A percentile compares a stretch with the other conserved stretches of the same genome.
These are phyloP conservation scores for Aureobasidium namibiae DNA, from an alignment of 2,329 filamentous ascomycete species.

Conservation along the genomic window DNA sequence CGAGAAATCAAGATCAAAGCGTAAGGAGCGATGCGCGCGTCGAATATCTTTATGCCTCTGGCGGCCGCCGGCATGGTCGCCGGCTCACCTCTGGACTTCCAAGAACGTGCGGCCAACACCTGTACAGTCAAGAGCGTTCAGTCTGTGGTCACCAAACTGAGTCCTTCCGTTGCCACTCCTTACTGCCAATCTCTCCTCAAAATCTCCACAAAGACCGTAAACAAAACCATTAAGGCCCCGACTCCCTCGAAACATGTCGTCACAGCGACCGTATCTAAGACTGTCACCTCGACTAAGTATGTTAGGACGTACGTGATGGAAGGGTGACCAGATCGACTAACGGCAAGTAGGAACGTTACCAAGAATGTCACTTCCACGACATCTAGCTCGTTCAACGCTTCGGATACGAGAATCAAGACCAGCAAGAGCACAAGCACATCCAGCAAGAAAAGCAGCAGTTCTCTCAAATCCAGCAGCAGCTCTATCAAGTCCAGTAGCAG, in stretches of 20 bases:
- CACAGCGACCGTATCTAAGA: not conserved
- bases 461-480: not conserved
- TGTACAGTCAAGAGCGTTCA: constrained; percentile 1
- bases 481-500: not conserved
- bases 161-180: not conserved
- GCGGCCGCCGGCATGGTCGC: constrained; percentile 4
- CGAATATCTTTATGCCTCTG: not conserved
- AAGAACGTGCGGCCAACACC: not conserved
- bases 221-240: not conserved
- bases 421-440: not conserved
- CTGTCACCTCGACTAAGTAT: not conserved
- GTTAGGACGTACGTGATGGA: not conserved
- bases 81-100: constrained; percentile 1
- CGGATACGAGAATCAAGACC: not conserved
- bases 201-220: constrained; percentile 1
- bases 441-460: not conserved
- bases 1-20: no score
- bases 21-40: not conserved
- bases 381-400: not conserved
- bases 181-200: constrained; percentile 10
- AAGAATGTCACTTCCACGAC: constrained; percentile 1
- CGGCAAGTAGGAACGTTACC: not conserved
- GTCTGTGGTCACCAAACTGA: constrained; percentile 1
- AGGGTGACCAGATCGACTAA: not conserved
- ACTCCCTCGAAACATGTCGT: not conserved